Evolutionary conservation across 495 filamentous ascomycete genomes (phyloP), one percentile per base, ranked within the genome.

Genomic region (Tuber umbilicatum): DNA sequence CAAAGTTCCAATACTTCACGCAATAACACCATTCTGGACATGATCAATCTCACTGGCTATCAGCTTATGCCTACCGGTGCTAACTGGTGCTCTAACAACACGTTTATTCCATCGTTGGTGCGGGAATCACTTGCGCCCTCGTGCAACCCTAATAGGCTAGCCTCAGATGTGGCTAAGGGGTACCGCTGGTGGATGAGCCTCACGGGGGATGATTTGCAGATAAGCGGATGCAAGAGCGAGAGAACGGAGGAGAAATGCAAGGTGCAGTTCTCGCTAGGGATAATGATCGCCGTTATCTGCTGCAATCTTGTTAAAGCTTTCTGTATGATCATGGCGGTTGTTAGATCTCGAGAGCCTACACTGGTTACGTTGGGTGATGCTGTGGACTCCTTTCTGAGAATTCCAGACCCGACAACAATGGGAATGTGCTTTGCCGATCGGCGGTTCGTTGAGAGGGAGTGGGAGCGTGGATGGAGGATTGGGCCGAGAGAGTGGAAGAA

Each of bases 251-350:
- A 85, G 43, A 75, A 77, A 10, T 88, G 87, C 79, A 80, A 83
- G 70, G 73, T 89, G 43, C 81, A 84, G 41, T 88, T 86, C 73
- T 84, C 79, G 67, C 43, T 83, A 7, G 74, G 77, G 0, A 83
- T 88, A 21, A 81, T 85, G 71, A 60, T 86, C 27, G 68, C 84
- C 1, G 84, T 88, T 23, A 83, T 84, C 71, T 31, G 83, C 5
- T 82, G 82, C 40, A 84, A 85, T 43, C n/a, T 82, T 10, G 71
- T 84, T 7, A 88, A 88, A 67, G 75, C 80, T 17, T 77, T 81
- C 2, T 55, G 79, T 9, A 80, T 86, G 60, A 73, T 83, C 1
- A 43, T 78, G 38, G 75, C 76, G 39, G 50, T 81, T 47, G 74
- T 75, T n/a, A 19, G 77, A 72, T 69, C 73, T 6, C 73, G 83